Conservation (phyloP, 768 basidiomycete genomes). For the Rhizopogon rudus region DNA sequence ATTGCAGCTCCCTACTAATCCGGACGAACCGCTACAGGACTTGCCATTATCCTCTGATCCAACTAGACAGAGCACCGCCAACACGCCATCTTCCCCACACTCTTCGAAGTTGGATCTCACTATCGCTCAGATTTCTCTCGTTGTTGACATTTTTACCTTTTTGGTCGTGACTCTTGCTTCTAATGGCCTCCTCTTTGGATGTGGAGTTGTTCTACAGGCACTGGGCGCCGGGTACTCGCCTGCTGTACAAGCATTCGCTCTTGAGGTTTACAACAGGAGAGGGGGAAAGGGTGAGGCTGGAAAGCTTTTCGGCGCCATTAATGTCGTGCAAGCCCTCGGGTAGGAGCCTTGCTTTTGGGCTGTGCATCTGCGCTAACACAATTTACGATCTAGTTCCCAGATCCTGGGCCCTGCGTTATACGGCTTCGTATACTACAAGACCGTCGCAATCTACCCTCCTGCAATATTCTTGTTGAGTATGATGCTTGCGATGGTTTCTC, state of each 20-base stretch:
- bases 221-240: conserved; percentile 63
- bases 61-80: not conserved
- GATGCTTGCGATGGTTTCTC: conserved; percentile 33
- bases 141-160: conserved; percentile 51
- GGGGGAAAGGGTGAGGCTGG: conserved; percentile 59
- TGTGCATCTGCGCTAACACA: not conserved
- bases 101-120: conserved; percentile 62
- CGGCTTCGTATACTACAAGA: conserved; percentile 67
- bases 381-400: conserved; percentile 40
- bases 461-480: conserved; percentile 62
- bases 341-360: conserved; percentile 20
- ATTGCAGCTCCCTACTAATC: conserved; percentile 10
- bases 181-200: conserved; percentile 45
- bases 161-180: conserved; percentile 43
- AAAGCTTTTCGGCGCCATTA: conserved; percentile 73
- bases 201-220: conserved; percentile 43
- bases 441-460: conserved; percentile 64
- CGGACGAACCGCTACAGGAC: conserved; percentile 14
- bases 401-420: conserved; percentile 72
- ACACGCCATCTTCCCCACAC: conserved; percentile 20
- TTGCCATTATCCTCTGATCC: conserved; percentile 2
- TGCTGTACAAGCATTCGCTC: conserved; percentile 63
- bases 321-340: conserved; percentile 69
- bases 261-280: conserved; percentile 55
- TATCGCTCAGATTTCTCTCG: conserved; percentile 57